Conservation (phyloP, 352 stramenopile genomes). For the Albugo candida region DNA sequence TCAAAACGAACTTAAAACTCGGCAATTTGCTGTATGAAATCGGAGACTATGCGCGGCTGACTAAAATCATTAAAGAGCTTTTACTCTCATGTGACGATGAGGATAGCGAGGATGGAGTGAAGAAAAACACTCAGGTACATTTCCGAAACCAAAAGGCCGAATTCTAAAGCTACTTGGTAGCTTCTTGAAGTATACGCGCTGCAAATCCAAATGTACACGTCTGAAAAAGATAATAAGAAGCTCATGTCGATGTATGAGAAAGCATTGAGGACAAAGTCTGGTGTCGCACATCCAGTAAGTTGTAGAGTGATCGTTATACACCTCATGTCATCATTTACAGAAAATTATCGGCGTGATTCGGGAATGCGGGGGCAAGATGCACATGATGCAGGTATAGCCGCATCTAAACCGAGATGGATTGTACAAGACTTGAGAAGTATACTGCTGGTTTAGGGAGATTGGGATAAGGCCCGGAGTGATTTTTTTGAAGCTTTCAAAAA, state of each 20-base stretch:
- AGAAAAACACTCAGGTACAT: slow-evolving; percentile 59
- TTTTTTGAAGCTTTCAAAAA: slow-evolving; percentile 94
- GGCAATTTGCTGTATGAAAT: slow-evolving; percentile 85
- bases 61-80: slow-evolving; percentile 68
- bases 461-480: slow-evolving; percentile 81
- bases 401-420: neutral
- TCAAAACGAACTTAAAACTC: slow-evolving; percentile 92
- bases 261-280: slow-evolving; percentile 74
- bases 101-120: slow-evolving; percentile 65
- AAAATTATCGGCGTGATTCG: slow-evolving; percentile 89
- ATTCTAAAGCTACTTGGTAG: slow-evolving; percentile 19
- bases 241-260: slow-evolving; percentile 86
- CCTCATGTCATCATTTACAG: slow-evolving; percentile 7
- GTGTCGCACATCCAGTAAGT: slow-evolving; percentile 71
- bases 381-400: slow-evolving; percentile 82
- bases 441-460: slow-evolving; percentile 39
- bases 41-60: slow-evolving; percentile 40
- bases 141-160: neutral
- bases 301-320: neutral
- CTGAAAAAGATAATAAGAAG: slow-evolving; percentile 87
- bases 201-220: slow-evolving; percentile 86
- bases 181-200: slow-evolving; percentile 86
- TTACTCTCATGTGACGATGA: slow-evolving; percentile 71
- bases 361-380: slow-evolving; percentile 91
- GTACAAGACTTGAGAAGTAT: neutral